Conservation (phyloP, 306 rosid genomes). For the Corylus heterophylla region DNA sequence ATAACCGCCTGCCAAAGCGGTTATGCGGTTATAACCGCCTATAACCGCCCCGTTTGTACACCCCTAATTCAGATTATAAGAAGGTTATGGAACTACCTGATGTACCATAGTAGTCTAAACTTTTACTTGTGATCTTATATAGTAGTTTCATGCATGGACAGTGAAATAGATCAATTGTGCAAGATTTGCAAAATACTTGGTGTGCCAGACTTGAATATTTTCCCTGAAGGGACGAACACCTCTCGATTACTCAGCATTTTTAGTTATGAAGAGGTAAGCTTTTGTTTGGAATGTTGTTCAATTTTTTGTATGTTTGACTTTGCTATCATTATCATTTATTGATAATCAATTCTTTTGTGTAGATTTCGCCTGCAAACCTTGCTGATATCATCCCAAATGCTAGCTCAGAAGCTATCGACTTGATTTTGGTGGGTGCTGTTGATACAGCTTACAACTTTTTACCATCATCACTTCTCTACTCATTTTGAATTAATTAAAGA, state of each 20-base stretch:
- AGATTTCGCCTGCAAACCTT: conserved; percentile 70
- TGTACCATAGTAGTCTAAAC: neutral
- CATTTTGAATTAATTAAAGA: conserved; percentile 4
- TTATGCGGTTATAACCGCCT: too few relatives aligned
- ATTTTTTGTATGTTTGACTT: neutral
- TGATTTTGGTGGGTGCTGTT: conserved; percentile 58
- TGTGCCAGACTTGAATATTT: conserved; percentile 59
- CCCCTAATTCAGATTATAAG: neutral
- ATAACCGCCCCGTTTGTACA: too few relatives aligned
- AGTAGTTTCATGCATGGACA: conserved; percentile 39
- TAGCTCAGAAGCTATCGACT: conserved; percentile 77
- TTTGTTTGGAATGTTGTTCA: conserved; percentile 7
- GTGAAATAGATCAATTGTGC: conserved; percentile 87
- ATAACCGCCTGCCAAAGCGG: too few relatives aligned
- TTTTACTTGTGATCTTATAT: conserved; percentile 14
- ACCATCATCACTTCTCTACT: conserved; percentile 2
- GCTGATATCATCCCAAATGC: conserved; percentile 75
- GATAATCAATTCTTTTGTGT: conserved; percentile 21
- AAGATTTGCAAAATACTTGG: conserved; percentile 75
- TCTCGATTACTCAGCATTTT: conserved; percentile 52
- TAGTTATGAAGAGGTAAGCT: conserved; percentile 57
- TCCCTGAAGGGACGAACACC: conserved; percentile 54
- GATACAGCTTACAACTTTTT: conserved; percentile 19
- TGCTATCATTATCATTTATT: conserved; percentile 13
- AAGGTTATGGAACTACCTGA: neutral